Conservation (phyloP, 768 basidiomycete genomes). For the Naganishia vaughanmartiniae region DNA sequence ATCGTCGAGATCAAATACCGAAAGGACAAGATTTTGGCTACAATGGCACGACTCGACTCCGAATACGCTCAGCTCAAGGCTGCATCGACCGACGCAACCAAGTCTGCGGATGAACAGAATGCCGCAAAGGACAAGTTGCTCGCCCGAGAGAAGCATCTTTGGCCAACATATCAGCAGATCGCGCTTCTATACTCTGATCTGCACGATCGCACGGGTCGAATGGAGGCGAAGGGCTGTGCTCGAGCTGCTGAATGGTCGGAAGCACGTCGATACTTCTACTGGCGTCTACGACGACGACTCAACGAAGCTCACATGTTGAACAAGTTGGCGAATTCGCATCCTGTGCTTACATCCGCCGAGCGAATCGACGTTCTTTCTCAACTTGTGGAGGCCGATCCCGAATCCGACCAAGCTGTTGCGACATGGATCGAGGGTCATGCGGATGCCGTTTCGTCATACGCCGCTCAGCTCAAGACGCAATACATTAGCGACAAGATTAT, state of each 20-base stretch:
- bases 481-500: constrained; percentile 67
- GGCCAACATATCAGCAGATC: constrained; percentile 89
- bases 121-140: constrained; percentile 67
- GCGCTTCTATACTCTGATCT: constrained; percentile 93
- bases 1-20: constrained; percentile 79
- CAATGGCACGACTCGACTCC: constrained; percentile 91
- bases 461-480: constrained; percentile 68
- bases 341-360: constrained; percentile 67
- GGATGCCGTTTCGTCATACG: constrained; percentile 61
- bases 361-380: constrained; percentile 65
- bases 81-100: constrained; percentile 70
- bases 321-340: constrained; percentile 66
- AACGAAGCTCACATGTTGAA: constrained; percentile 54
- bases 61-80: constrained; percentile 77
- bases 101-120: constrained; percentile 71
- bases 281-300: constrained; percentile 66
- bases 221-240: constrained; percentile 97
- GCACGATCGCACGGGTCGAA: constrained; percentile 84
- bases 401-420: constrained; percentile 62
- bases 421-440: constrained; percentile 66
- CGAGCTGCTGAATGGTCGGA: constrained; percentile 82
- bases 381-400: constrained; percentile 59
- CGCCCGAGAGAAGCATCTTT: constrained; percentile 72
- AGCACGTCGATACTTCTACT: constrained; percentile 86
- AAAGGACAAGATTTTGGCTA: constrained; percentile 78